Percentiles rank a stretch among this genome's conserved stretches.
Conservation (phyloP, 2,329 filamentous ascomycete species). For the Chaetomiaceae sp. region DNA sequence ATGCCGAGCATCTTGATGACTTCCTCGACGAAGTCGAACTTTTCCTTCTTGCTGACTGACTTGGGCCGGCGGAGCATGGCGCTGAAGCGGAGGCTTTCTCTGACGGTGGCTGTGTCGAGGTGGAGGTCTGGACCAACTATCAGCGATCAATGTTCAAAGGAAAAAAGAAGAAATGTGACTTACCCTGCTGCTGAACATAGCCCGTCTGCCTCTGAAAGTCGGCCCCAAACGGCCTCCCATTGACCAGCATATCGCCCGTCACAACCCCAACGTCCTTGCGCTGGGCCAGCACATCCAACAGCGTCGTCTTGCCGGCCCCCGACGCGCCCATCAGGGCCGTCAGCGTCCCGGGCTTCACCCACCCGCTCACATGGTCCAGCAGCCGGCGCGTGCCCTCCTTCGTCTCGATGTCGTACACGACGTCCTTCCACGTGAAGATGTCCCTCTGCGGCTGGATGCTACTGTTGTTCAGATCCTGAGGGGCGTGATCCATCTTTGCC, state of each 20-base stretch:
- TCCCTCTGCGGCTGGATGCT: constrained; percentile 43
- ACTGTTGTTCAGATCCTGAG: constrained; percentile 23
- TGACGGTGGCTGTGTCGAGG: constrained; percentile 50
- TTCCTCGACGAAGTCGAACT: constrained; percentile 58
- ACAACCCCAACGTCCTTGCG: constrained; percentile 59
- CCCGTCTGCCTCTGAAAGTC: constrained; percentile 63
- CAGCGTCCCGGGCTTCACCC: constrained; percentile 84
- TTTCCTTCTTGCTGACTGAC: constrained; percentile 50
- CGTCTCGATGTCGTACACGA: constrained; percentile 68
- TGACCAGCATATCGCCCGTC: constrained; percentile 62
- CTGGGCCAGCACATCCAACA: constrained; percentile 54
- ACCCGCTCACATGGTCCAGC: constrained; percentile 76
- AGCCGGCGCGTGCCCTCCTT: constrained; percentile 68
- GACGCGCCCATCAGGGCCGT: constrained; percentile 71
- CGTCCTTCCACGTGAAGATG: constrained; percentile 75
- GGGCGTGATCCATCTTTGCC: constrained; percentile 30
- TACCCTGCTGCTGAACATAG: constrained; percentile 63
- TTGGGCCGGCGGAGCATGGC: constrained; percentile 56
- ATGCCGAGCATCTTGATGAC: constrained; percentile 64
- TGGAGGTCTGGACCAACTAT: constrained; percentile 44
- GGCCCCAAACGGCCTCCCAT: constrained; percentile 50
- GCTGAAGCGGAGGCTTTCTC: constrained; percentile 51
- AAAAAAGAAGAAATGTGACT: background rate
- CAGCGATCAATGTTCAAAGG: background rate
- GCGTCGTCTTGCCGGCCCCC: constrained; percentile 59